Conservation (phyloP, 73 alveolate species). For the Uronychia binucleata region DNA sequence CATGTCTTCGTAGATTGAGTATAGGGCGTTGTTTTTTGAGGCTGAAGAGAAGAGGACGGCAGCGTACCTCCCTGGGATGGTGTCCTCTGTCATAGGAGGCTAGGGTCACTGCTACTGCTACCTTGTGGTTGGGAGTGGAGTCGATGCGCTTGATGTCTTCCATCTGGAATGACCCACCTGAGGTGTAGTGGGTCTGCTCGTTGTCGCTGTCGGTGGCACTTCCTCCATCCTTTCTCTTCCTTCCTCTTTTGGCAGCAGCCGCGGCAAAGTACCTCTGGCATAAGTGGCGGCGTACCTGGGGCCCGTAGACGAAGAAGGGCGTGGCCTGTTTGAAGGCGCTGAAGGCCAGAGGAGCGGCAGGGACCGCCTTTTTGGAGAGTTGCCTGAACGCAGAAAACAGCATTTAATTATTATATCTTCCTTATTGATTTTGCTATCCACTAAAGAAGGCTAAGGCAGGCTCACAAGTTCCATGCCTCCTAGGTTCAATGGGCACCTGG, state of each 20-base stretch:
- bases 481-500: too few relatives aligned
- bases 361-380: neutral
- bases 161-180: conserved; percentile 3
- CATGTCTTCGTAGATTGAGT: conserved; percentile 69
- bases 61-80: conserved; percentile 77
- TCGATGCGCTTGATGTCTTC: conserved; percentile 21
- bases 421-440: too few relatives aligned
- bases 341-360: neutral
- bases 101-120: conserved; percentile 10
- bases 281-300: neutral
- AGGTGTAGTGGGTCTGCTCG: neutral
- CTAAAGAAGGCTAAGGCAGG: too few relatives aligned
- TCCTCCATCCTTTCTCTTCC: conserved; percentile 1
- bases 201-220: neutral
- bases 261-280: neutral
- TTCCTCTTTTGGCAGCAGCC: conserved; percentile 10
- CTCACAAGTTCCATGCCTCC: too few relatives aligned
- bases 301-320: neutral
- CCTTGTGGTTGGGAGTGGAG: conserved; percentile 14
- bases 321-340: neutral
- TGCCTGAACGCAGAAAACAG: neutral
- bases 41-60: conserved; percentile 79
- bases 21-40: conserved; percentile 54
- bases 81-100: conserved; percentile 73
- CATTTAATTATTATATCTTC: neutral